phyloP scores from a whole-genome alignment of 2,329 filamentous ascomycete genomes.

The Epichloe aotearoae region DNA sequence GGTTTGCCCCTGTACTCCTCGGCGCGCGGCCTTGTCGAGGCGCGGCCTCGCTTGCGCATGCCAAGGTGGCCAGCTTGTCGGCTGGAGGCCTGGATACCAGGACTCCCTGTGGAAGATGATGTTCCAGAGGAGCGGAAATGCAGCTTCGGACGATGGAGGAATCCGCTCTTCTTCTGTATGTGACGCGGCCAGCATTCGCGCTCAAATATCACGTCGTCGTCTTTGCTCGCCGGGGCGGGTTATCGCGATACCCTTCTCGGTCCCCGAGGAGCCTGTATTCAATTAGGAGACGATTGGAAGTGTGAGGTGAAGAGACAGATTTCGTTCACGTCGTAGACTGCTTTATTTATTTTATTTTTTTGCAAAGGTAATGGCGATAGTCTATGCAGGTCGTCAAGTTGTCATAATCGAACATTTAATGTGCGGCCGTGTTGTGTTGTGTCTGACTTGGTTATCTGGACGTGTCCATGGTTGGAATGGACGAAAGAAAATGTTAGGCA shows the following conservation, averaged over 20 bases:
- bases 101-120: neutral
- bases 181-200: neutral
- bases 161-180: neutral
- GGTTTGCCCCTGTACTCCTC: constrained; percentile 17
- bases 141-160: too few species aligned
- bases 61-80: constrained; percentile 5
- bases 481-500: neutral
- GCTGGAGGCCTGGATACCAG: neutral
- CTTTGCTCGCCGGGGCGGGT: too few species aligned
- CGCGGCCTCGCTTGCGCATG: constrained; percentile 2
- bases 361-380: neutral
- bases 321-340: neutral
- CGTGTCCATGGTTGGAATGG: neutral
- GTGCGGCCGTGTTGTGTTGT: neutral
- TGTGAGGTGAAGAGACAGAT: too few species aligned
- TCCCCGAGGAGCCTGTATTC: too few species aligned
- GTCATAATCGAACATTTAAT: neutral
- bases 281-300: too few species aligned
- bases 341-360: neutral
- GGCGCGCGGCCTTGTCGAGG: constrained; percentile 19
- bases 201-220: too few species aligned
- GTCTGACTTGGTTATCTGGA: neutral
- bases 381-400: neutral
- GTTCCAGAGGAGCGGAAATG: too few species aligned
- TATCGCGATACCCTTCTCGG: too few species aligned